phyloP scores from a whole-genome alignment of 129 eudicot species.

The Heracleum sosnowskyi region DNA sequence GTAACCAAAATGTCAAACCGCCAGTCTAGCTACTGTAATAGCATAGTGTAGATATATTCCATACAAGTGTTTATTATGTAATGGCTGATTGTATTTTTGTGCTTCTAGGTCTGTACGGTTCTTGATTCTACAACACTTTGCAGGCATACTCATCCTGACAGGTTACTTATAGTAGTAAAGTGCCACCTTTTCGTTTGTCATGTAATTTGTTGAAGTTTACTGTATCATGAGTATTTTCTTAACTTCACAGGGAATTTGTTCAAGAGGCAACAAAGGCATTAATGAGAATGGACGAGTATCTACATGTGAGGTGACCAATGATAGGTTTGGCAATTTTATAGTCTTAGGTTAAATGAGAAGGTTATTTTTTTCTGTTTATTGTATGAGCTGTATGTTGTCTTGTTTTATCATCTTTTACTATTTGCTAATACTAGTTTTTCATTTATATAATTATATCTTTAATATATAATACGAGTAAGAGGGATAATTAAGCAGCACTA shows the following conservation, averaged over 20 bases:
- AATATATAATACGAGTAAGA: too few relatives aligned
- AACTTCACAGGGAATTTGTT: slow-evolving; percentile 75
- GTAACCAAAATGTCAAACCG: not conserved
- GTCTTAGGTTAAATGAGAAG: not conserved
- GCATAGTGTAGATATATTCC: not conserved
- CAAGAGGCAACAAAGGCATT: slow-evolving; percentile 77
- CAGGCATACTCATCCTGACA: slow-evolving; percentile 93
- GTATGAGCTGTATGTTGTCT: not conserved
- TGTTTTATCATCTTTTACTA: not conserved
- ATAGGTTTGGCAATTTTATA: slow-evolving; percentile 7
- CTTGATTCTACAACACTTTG: slow-evolving; percentile 90
- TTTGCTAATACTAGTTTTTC: not conserved
- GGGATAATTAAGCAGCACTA: too few relatives aligned
- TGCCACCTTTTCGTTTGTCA: not conserved
- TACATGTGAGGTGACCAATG: slow-evolving; percentile 94
- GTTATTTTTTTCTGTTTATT: not conserved
- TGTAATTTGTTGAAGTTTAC: not conserved
- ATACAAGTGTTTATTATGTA: not conserved
- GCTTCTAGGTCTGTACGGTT: slow-evolving; percentile 74
- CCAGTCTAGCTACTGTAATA: not conserved
- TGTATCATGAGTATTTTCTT: not conserved
- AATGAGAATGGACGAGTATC: slow-evolving; percentile 67
- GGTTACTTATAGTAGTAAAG: slow-evolving; percentile 29
- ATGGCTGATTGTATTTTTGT: slow-evolving; percentile 3
- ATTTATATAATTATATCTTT: too few relatives aligned